Evolutionary conservation across 371 early-diverging fungal genomes (phyloP).

Genomic region (Mucor lusitanicus): DNA sequence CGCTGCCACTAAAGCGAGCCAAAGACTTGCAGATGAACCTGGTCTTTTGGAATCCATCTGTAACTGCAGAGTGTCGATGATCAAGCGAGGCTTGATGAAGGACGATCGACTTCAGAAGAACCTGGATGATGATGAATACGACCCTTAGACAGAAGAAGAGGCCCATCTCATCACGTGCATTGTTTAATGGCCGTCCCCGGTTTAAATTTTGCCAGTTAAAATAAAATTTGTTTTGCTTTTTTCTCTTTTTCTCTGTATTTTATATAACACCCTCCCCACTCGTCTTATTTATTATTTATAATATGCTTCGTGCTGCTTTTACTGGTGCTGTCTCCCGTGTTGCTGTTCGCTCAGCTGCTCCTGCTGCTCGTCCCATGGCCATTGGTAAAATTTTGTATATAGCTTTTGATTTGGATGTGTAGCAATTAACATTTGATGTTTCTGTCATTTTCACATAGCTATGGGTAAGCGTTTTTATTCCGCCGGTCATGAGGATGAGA

Average conservation of each 20-base stretch:
- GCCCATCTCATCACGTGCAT: constrained; percentile 11
- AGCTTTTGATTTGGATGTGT: not conserved
- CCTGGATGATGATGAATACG: constrained; percentile 1
- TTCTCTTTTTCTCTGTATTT: constrained; percentile 22
- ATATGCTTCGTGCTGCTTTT: constrained; percentile 54
- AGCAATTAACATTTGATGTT: not conserved
- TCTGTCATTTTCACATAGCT: constrained; percentile 17
- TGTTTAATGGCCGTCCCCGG: constrained; percentile 19
- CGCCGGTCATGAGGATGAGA: constrained; percentile 72
- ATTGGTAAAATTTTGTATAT: constrained; percentile 21
- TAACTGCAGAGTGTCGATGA: constrained; percentile 30
- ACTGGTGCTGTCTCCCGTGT: constrained; percentile 46
- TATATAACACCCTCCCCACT: constrained; percentile 38
- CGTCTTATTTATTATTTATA: constrained; percentile 27
- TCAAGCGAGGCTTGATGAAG: constrained; percentile 12
- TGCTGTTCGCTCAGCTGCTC: constrained; percentile 36
- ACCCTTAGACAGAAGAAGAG: constrained; percentile 1
- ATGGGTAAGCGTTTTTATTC: constrained; percentile 63
- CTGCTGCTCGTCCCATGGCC: constrained; percentile 32
- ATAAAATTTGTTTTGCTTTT: constrained; percentile 10
- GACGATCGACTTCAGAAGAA: constrained; percentile 3
- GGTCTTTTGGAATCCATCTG: constrained; percentile 33
- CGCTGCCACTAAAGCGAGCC: constrained; percentile 45
- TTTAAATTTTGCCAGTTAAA: not conserved
- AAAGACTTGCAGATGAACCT: constrained; percentile 43